Base-by-base conservation (phyloP, 768 basidiomycete species). In the Neoboletus subvelutipes region DNA sequence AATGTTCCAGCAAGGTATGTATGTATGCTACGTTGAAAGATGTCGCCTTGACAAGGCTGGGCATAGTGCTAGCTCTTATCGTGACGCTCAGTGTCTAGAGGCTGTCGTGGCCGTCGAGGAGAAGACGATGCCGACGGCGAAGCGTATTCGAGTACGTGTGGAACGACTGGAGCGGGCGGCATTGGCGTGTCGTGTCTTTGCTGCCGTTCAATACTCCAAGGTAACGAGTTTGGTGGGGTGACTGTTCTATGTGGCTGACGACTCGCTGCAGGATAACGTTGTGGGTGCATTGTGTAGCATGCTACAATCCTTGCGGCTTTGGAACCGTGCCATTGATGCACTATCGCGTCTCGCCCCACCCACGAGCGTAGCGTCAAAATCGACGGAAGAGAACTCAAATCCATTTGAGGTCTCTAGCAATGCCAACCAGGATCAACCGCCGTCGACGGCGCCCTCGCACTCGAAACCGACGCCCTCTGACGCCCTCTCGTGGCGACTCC, bases 301-400 rank as follows among this genome's bases (percentile, higher is more conserved):
- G 59, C 73, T 89, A 13, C 88, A 89, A 60, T 83, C 88, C 0
- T 77, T 93, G 49, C 83, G 92, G 18, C 73, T 94, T 2, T 92
- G 87, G 85, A 90, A 89, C 67, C 83, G 90, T 28, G 91, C 92
- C 4, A 72, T 85, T 15, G 91, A 92, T 22, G 80, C 81, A 0
- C 68, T 92, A 0, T 71, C 81, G 7, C 84, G 89, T 31, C 75
- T 92, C 5, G 75, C 71, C n/a, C 80, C 80, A 18, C 68, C 72
- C 2, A 61, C 65, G 17, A 62, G 60, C 11, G 39, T 71, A 1
- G 31, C 71, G 4, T 57, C 62, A 40, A 64, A 71, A 46, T 52
- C 67, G 28, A 17, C 57, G 31, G 45, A 75, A n/a, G 76, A 79
- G 8, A 67, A 72, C 6, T 39, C 45, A 1, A 83, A 90, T 66